phyloP scores from a whole-genome alignment of 1,284 basidiomycete species.

The Ustilago cynodontis region DNA sequence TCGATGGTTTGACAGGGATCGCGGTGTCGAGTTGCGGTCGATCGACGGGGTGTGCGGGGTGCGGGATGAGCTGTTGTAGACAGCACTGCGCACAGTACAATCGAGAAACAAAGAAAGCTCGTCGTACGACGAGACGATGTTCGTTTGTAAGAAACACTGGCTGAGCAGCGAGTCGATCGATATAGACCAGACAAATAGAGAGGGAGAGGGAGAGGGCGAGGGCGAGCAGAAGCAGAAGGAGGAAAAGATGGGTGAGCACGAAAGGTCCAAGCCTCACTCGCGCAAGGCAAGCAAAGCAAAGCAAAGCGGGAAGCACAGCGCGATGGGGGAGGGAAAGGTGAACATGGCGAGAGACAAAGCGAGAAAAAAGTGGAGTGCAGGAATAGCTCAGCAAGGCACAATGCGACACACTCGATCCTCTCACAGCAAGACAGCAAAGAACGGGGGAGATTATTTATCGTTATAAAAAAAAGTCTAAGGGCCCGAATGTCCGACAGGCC shows the following conservation, averaged over 20 bases:
- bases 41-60: conserved; percentile 5
- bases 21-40: neutral
- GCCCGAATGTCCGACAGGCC: conserved; percentile 17
- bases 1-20: neutral
- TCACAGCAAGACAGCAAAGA: neutral
- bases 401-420: neutral
- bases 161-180: conserved; percentile 1
- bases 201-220: neutral
- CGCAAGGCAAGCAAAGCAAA: too few species aligned
- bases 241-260: neutral
- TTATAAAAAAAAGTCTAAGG: neutral
- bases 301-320: neutral
- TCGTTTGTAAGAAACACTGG: neutral
- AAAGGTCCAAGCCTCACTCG: neutral
- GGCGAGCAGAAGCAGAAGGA: neutral
- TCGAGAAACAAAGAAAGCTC: neutral
- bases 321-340: neutral
- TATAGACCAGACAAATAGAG: conserved; percentile 4
- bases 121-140: neutral
- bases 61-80: neutral
- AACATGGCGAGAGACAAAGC: neutral
- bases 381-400: neutral
- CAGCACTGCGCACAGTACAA: neutral
- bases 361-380: conserved; percentile 5
- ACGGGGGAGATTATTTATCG: neutral